Base-by-base conservation (phyloP, 2,329 filamentous ascomycete species). In the Emericellopsis atlantica region DNA sequence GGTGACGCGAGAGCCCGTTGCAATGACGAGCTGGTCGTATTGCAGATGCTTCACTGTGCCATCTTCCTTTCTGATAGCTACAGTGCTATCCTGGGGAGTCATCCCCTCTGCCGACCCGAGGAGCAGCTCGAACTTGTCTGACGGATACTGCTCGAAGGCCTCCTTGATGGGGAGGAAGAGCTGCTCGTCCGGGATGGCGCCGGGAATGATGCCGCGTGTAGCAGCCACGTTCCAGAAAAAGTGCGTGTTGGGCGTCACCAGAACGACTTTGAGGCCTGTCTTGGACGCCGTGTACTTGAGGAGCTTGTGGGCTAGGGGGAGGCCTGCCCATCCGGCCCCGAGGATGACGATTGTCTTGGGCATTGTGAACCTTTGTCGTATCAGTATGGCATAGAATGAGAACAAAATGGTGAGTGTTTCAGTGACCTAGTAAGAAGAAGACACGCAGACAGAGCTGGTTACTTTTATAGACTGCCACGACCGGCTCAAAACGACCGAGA, bases 21-120 rank as follows among this genome's bases (percentile, higher is more conserved):
- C 72, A 34, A 79, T 54, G 33, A 79, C 69, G 36, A 79, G 66
- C 46, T 76, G 69, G 54, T 75, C 70, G 52, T 77, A 79, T 14
- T 18, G 34, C 11, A 73, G 43, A 4, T 51, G 49, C 18, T 57
- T 58, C 40, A 51, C 44, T 5, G 34, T 42, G 29, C 57, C 56
- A n/a, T 51, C 46, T 9, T 54, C 53, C 6, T 52, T 46, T 4
- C 42, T 33, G 7, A 72, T 51, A 16, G 57, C 56, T 36, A 72
- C 59, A 4, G 55, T 56, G 43, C 60, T 62, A 26, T 48, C 50
- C 4, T 40, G 3, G 50, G 50, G 31, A 22, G 61, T 51, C 39
- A 69, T 55, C 4, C 40, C 47, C 35, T 61, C 54, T 9, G 64
- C 72, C 23, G 54, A 51, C 33, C 71, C 70, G 38, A 74, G 57